Conservation (phyloP, 1,284 basidiomycete genomes). For the Amylostereum areolatum region DNA sequence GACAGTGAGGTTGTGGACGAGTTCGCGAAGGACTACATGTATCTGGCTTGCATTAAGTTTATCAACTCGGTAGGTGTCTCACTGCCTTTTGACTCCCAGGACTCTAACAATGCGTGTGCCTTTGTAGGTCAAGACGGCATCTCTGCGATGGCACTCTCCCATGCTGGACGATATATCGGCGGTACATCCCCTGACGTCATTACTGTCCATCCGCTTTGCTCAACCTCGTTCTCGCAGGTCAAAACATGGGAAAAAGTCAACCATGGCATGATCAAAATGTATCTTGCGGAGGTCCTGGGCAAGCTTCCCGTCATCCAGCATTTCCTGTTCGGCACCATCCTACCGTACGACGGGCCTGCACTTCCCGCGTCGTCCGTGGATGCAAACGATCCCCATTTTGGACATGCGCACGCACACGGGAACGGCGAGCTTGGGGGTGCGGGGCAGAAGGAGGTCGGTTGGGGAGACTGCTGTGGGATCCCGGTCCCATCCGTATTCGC, state of each 20-base stretch:
- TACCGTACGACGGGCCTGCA: slow-evolving; percentile 66
- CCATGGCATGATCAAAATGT: slow-evolving; percentile 98
- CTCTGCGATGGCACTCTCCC: slow-evolving; percentile 95
- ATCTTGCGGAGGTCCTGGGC: slow-evolving; percentile 88
- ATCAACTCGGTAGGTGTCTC: slow-evolving; percentile 81
- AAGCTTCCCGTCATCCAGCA: slow-evolving; percentile 97
- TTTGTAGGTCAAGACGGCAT: slow-evolving; percentile 86
- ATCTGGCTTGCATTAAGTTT: slow-evolving; percentile 93
- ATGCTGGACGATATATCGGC: slow-evolving; percentile 99
- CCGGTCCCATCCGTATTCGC: slow-evolving; percentile 81
- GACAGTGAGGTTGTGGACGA: slow-evolving; percentile 92
- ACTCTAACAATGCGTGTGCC: neutral
- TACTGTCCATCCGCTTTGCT: neutral
- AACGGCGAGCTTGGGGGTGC: slow-evolving; percentile 44
- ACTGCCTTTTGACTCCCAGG: neutral
- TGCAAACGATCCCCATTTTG: slow-evolving; percentile 40
- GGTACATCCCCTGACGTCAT: slow-evolving; percentile 33
- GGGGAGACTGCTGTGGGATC: slow-evolving; percentile 96
- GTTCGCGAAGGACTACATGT: slow-evolving; percentile 92
- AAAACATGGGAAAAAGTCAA: slow-evolving; percentile 98
- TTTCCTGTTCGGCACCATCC: slow-evolving; percentile 87
- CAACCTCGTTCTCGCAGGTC: slow-evolving; percentile 40
- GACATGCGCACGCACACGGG: slow-evolving; percentile 48
- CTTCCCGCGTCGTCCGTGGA: slow-evolving; percentile 30
- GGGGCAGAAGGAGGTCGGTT: slow-evolving; percentile 50